Conservation (phyloP, 2,329 filamentous ascomycete genomes). For the Venturiaceae sp. region DNA sequence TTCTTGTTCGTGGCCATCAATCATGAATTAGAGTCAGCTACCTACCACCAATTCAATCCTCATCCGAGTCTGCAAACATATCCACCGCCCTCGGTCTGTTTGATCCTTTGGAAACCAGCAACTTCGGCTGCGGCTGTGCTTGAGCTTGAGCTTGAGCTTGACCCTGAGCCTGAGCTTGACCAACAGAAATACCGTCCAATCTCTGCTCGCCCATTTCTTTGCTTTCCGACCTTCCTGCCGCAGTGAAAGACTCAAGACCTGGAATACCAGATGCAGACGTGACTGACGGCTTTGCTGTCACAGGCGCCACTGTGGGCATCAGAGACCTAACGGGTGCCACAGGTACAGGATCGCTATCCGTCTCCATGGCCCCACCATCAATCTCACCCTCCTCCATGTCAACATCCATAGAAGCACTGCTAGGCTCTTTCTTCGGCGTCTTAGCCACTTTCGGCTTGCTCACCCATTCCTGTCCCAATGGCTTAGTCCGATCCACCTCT, state of each 20-base stretch:
- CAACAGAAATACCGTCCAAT: background rate
- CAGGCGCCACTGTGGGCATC: too few relatives aligned
- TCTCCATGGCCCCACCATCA: conserved; percentile 11
- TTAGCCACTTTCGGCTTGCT: background rate
- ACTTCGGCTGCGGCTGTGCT: background rate
- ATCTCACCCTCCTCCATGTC: conserved; percentile 3
- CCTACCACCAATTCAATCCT: background rate
- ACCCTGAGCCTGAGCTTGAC: background rate
- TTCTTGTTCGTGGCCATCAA: too few relatives aligned
- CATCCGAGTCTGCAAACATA: conserved; percentile 23
- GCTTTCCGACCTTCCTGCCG: background rate
- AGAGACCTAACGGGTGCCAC: too few relatives aligned
- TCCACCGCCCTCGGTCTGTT: conserved; percentile 26
- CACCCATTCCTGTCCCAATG: conserved; percentile 13
- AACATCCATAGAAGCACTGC: background rate
- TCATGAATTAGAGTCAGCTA: background rate
- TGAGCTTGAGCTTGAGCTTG: background rate
- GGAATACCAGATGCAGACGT: background rate
- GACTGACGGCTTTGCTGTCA: background rate
- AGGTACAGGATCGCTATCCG: conserved; percentile 10
- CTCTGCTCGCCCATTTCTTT: background rate
- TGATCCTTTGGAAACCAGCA: conserved; percentile 22
- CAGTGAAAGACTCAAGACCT: conserved; percentile 1
- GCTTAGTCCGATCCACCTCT: conserved; percentile 29
- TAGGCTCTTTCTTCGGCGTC: conserved; percentile 2